phyloP scores from a whole-genome alignment of 2,329 filamentous ascomycete species.

The Aspergillus sp. region DNA sequence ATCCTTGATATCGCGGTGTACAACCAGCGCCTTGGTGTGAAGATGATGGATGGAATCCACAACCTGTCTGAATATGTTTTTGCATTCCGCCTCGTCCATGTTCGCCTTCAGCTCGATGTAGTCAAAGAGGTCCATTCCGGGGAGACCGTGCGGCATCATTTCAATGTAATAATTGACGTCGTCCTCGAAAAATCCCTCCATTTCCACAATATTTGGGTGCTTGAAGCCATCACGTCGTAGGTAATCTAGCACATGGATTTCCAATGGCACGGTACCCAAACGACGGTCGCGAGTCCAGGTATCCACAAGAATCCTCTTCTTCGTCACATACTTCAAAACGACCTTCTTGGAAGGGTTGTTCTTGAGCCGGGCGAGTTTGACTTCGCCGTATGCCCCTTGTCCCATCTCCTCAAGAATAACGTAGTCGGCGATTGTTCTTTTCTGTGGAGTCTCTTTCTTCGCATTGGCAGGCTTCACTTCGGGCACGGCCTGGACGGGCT shows the following conservation, averaged over 20 bases:
- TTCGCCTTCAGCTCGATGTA: conserved; percentile 95
- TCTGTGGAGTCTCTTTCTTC: conserved; percentile 43
- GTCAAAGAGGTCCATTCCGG: conserved; percentile 97
- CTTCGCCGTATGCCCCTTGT: conserved; percentile 94
- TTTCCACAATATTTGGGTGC: conserved; percentile 64
- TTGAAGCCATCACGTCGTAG: conserved; percentile 67
- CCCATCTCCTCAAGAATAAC: conserved; percentile 96
- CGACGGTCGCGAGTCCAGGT: conserved; percentile 95
- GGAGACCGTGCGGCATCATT: conserved; percentile 87
- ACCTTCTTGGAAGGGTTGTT: conserved; percentile 71
- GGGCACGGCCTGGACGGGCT: conserved; percentile 33
- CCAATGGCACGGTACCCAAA: conserved; percentile 88
- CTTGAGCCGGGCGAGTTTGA: conserved; percentile 88
- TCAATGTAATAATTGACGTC: conserved; percentile 92
- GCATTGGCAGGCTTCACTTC: conserved; percentile 19
- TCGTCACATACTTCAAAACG: conserved; percentile 96
- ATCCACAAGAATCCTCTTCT: conserved; percentile 91
- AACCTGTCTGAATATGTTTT: conserved; percentile 93
- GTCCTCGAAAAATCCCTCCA: conserved; percentile 64
- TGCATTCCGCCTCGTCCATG: conserved; percentile 92
- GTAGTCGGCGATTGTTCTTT: conserved; percentile 87
- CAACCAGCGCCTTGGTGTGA: conserved; percentile 83
- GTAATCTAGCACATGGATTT: conserved; percentile 96
- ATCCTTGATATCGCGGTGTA: conserved; percentile 98
- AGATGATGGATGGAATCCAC: conserved; percentile 85